Evolutionary conservation across 805 yeast genomes (phyloP), one percentile per base, ranked within the genome.

Genomic region (Candida verbasci): DNA sequence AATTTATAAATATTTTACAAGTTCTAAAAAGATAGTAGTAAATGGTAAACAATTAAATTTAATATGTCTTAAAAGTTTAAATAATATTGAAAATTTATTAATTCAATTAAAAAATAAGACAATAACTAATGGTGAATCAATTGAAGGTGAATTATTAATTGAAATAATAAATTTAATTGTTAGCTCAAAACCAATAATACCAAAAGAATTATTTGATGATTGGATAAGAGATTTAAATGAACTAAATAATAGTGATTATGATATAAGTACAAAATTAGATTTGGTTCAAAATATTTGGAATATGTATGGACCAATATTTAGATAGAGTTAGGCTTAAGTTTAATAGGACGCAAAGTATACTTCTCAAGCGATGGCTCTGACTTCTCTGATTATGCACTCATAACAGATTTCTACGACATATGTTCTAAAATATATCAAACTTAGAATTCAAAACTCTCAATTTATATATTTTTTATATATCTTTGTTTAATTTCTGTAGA

Each of bases 211-310:
- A 34, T 59, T 57, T 34, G 44, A 50, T 6, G 84, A 80, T 38
- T 83, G 87, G 82, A 44, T 63, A 16, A 63, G 74, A 31, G 94
- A 86, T 53, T 56, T 82, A 34, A 75, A 74, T 40, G 87, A 80
- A 40, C 53, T 85, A 16, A 71, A 72, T 33, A 67, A 71, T 40
- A 50, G 59, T 21, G 53, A 60, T 3, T 51, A 62, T n/a, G 53
- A 56, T 11, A 44, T 58, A n/a, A 42, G 49, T 3, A 60, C 62
- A 6, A 78, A 74, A 41, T 48, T 72, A 25, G 59, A 62, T 29
- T 70, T 79, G 0, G 58, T 84, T 6, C 62, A 64, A 24, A 72
- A 86, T 49, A 68, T 83, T 6, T 78, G 85, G 72, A 77, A 78
- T 48, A 72, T 70, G 41, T 83, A 82, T 52, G 72, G 75, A 5